Percentiles rank a stretch among this genome's conserved stretches.
Evolutionary conservation across 2,329 filamentous ascomycete species (phyloP).

Genomic region (Bipolaris gigantea): DNA sequence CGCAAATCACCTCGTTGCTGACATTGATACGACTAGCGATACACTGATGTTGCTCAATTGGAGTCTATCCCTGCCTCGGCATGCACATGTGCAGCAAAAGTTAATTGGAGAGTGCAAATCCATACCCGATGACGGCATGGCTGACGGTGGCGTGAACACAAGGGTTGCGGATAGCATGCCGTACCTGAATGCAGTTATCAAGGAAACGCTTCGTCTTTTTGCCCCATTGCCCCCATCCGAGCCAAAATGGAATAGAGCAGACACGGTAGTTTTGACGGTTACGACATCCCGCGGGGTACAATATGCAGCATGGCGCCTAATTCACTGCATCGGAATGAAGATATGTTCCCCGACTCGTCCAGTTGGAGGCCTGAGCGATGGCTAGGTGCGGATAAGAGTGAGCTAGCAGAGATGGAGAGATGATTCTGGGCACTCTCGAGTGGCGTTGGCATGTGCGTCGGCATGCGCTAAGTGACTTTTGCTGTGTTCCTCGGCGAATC

Average conservation of each 20-base stretch:
- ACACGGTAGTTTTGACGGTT: conserved; percentile 46
- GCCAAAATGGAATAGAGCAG: conserved; percentile 48
- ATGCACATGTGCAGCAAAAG: conserved; percentile 49
- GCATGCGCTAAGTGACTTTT: conserved; percentile 21
- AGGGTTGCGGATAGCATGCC: conserved; percentile 46
- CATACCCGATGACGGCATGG: conserved; percentile 17
- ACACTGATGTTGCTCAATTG: conserved; percentile 47
- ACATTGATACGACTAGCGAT: conserved; percentile 57
- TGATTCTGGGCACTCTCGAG: conserved; percentile 48
- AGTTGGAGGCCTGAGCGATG: conserved; percentile 42
- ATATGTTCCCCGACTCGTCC: conserved; percentile 34
- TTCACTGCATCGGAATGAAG: conserved; percentile 42
- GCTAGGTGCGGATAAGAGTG: conserved; percentile 16
- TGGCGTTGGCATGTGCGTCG: conserved; percentile 48
- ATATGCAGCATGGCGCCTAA: conserved; percentile 48
- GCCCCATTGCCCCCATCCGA: conserved; percentile 57
- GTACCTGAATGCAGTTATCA: conserved; percentile 55
- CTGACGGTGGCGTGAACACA: conserved; percentile 28
- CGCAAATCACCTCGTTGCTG: conserved; percentile 58
- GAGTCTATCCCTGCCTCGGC: conserved; percentile 44
- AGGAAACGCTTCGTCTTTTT: conserved; percentile 55
- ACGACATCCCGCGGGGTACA: conserved; percentile 38
- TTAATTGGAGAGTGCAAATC: conserved; percentile 49
- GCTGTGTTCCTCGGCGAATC: neutral
- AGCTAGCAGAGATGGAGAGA: conserved; percentile 34